A percentile compares a stretch with the other conserved stretches of the same genome.
phyloP scores from a whole-genome alignment of 345 rosid species.

The Theobroma cacao region DNA sequence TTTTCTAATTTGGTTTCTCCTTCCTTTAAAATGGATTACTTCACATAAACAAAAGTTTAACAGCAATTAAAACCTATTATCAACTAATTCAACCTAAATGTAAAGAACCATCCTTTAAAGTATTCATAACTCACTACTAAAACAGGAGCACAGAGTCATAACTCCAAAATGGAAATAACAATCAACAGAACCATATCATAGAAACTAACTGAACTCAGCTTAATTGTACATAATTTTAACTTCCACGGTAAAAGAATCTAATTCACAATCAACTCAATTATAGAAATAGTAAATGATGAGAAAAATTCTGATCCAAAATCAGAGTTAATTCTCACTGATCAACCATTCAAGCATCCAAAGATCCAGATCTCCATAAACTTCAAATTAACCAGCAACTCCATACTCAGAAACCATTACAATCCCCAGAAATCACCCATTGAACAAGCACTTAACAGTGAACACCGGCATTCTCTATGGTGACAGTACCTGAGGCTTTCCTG shows the following conservation, averaged over 20 bases:
- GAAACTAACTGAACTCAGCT: constrained; percentile 11
- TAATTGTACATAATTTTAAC: constrained; percentile 9
- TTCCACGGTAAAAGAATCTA: not conserved
- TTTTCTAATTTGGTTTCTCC: not conserved
- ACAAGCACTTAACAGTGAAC: not conserved
- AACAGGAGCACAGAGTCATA: not conserved
- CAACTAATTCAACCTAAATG: not conserved
- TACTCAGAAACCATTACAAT: not conserved
- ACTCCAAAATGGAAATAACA: not conserved
- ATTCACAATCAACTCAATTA: constrained; percentile 14
- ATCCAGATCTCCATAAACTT: constrained; percentile 44
- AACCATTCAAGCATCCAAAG: constrained; percentile 28
- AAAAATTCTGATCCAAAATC: constrained; percentile 24
- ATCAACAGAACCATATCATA: constrained; percentile 4
- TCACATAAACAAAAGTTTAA: constrained; percentile 1
- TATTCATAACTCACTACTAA: not conserved
- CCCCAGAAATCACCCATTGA: constrained; percentile 19
- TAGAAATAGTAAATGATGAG: constrained; percentile 19
- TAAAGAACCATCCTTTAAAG: not conserved
- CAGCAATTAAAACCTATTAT: not conserved
- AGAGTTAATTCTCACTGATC: constrained; percentile 24
- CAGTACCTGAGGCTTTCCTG: constrained; percentile 96
- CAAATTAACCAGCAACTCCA: constrained; percentile 16
- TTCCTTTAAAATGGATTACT: not conserved
- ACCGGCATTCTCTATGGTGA: constrained; percentile 20